Evolutionary conservation across 2,329 filamentous ascomycete genomes (phyloP), one percentile per base, ranked within the genome.

Genomic region (Paecilomyces sp.): DNA sequence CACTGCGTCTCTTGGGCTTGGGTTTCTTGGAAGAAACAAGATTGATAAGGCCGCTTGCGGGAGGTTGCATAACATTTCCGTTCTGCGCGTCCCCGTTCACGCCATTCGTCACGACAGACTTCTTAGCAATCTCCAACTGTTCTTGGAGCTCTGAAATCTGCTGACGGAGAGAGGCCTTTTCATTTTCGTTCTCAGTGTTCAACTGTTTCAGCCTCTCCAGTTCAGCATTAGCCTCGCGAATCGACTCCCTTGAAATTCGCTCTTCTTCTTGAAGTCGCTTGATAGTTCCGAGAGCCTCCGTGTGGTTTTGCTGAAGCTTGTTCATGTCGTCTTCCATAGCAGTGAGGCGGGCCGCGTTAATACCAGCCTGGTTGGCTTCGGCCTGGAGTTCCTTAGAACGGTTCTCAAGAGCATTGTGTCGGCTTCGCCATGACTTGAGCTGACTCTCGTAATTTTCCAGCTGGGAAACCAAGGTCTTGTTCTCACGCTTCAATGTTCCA

Each of bases 331-430:
- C 89, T 74, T 99, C 94, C 87, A 97, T 90, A 55, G 89, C 91
- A 68, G 90, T 87, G 58, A 99, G 82, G 66, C 91, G 90, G 64
- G 94, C 94, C 57, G 93, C 92, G 2, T 90, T 91, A 69, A 97
- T 97, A 77, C 94, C 94, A 58, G 93, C 94, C 78, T 97, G 93
- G 76, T 99, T 99, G 62, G 94, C 94, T 76, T 99, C 94, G 34
- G 89, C 88, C 76, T 99, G 94, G 58, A 99, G 83, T 73, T 99
- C 94, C 79, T 96, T 96, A 54, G 92, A 89, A 59, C 92, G 86
- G 58, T 87, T 87, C 77, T 99, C 94, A 64, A 97, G 83, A 24
- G 90, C 88, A 69, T 92, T 96, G 77, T 96, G 91, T 65, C 92
- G 86, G 68, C 86, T 92, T 80, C 96, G 92, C 91, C 92, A 97